Percentiles rank a stretch among this genome's conserved stretches.
Conservation (phyloP, 2,329 filamentous ascomycete species). For the Aspergillus aculeatus region DNA sequence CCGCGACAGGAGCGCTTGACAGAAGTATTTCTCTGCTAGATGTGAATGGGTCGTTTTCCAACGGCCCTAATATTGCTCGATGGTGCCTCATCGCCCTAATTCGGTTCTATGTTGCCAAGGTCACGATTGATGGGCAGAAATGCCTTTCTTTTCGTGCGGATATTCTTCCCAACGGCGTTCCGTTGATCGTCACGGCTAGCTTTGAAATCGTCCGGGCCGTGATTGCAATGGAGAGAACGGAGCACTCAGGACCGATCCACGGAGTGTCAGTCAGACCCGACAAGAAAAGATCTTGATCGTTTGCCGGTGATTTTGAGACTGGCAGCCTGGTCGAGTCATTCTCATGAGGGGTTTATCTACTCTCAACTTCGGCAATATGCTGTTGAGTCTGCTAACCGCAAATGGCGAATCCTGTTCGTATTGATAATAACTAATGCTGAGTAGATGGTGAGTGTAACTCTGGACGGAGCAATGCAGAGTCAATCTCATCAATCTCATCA, state of each 20-base stretch:
- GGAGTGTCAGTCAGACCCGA: too few species aligned
- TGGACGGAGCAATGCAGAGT: not conserved
- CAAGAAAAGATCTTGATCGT: not conserved
- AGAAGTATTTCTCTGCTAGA: not conserved
- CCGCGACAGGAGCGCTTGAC: not conserved
- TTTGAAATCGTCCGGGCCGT: not conserved
- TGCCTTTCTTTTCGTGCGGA: too few species aligned
- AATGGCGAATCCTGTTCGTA: not conserved
- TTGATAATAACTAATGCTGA: not conserved
- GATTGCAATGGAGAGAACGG: not conserved
- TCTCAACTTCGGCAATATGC: not conserved
- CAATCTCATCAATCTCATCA: not conserved
- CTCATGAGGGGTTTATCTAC: too few species aligned
- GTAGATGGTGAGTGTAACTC: not conserved
- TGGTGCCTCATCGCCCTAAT: too few species aligned
- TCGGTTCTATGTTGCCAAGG: not conserved
- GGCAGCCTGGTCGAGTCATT: too few species aligned
- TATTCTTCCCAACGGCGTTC: not conserved
- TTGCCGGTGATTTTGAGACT: not conserved
- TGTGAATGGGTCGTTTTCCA: too few species aligned
- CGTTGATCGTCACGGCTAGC: not conserved
- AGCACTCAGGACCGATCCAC: too few species aligned
- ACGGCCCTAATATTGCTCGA: too few species aligned
- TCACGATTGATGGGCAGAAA: not conserved
- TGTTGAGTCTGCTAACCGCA: not conserved